Base-by-base conservation (phyloP, 2,329 filamentous ascomycete species). In the Chaetomium globosum region DNA sequence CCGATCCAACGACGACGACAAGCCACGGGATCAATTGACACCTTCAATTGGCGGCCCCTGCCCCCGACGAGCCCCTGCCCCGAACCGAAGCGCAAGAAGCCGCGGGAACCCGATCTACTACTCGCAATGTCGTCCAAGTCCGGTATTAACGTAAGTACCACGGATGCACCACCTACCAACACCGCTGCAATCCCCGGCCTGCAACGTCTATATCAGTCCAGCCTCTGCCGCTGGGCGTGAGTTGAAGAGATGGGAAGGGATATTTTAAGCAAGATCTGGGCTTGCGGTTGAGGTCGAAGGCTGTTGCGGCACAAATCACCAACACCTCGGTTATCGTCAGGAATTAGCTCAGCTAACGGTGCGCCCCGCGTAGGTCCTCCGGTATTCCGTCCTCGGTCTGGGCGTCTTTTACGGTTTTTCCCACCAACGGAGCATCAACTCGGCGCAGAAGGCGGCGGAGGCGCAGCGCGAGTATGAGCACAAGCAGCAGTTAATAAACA, bases 331-430 rank as follows among this genome's bases (percentile, higher is more conserved):
- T 33, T 13, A 16, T 51, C 12, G 13, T 12, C 46, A 33, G 28
- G 21, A 60, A 23, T 48, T 28, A 55, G 59, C 46, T 53, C 59
- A 21, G 61, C 65, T 66, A 48, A 61, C 46, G 4, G 12, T 46
- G 36, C 31, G n/a, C 16, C 33, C 8, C 53, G 19, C 59, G 21
- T 80, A 99, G 95, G 94, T 99, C 80, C 87, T 98, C 80, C 93
- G 95, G 82, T 99, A 94, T 86, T 94, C 93, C 77, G 93, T 93
- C 77, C 91, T 99, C 72, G 91, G 89, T 76, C 84, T 92, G 75
- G 95, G 95, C 78, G 83, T 98, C 77, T 89, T 97, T 82, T 99
- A 99, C 84, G 95, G 95, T 79, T 88, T 97, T 83, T 91, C 89
- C 80, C 94, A 97, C 84, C 95, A 99, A 83, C 85, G 89, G 76